Base-by-base conservation (phyloP, 2,329 filamentous ascomycete genomes). In the Zelopaecilomyces penicillatus region DNA sequence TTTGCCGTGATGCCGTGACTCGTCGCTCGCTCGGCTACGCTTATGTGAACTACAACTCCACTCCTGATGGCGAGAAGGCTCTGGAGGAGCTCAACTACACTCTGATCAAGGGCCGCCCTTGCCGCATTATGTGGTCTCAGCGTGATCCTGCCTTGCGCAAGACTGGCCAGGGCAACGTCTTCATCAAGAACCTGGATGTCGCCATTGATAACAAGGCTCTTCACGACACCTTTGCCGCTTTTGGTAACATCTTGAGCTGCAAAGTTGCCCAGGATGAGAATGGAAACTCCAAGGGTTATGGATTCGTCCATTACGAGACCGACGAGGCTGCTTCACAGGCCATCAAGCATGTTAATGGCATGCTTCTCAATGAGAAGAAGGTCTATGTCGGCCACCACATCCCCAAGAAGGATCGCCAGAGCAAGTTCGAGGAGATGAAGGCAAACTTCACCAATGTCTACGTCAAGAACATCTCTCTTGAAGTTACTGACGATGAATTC, bases 381-480 rank as follows among this genome's bases (percentile, higher is more conserved):
- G 93, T 98, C 54, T 98, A 94, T 59, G 93, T 98, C 57, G 93
- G 93, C 54, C 91, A 96, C 73, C 93, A 98, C 74, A 97, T 98
- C 62, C 90, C 93, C 67, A 97, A 97, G 85, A 97, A 97, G 80
- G 93, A 98, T 65, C 91, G 93, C 61, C 93, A 97, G 80, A 95
- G 88, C 87, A 98, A 98, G 76, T 97, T 97, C 59, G 93, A 98
- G 76, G 93, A 98, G 79, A 98, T 98, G 91, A 98, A 98, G 84
- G 93, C 93, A 69, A 98, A 98, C 79, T 98, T 94, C 80, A 98
- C 93, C 76, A 98, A 98, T 69, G 83, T 98, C 70, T 98, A 98
- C 74, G 87, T 98, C 75, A 98, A 98, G 83, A 98, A 98, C 75
- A 85, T 98, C 58, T 80, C 83, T 59, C 62, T 73, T 32, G 91